Base-by-base conservation (phyloP, 2,329 filamentous ascomycete species). In the Fusarium keratoplasticum region DNA sequence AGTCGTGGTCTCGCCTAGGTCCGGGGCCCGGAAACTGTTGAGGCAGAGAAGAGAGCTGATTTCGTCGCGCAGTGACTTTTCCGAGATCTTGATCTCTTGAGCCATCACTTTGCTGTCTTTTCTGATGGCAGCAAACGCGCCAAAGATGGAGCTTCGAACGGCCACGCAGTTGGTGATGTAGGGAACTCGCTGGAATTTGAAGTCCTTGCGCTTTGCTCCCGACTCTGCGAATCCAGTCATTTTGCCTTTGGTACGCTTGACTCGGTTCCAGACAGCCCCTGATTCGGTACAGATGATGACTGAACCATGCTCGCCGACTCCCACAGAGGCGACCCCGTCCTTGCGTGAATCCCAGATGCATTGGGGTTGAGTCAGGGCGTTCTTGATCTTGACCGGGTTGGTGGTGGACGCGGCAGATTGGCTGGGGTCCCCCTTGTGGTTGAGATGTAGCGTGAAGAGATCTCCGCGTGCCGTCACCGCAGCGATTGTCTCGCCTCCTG, bases 261-360 rank as follows among this genome's bases (percentile, higher is more conserved):
- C 91, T 67, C 96, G 92, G 75, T 92, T 92, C 96, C 96, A 99
- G 0, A 98, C 96, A 57, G 94, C 96, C 3, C 96, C 96, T 47
- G 95, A 96, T 69, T 95, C 89, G 0, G 96, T 99, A 74, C 95
- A 96, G 71, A 99, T 91, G 64, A 99, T 97, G 74, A 99, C 94
- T 0, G 95, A 97, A 3, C 95, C 96, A 81, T 98, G 93, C 80
- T 98, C 95, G 40, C 95, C 95, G 4, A 98, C 92, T 70, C 91
- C 93, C 2, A 97, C 94, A 68, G 98, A 98, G 62, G 90, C 90
- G 33, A 94, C 95, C 5, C 95, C 95, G 67, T 94, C 93, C 80
- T 97, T 98, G 76, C 93, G 92, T 3, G 95, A 92, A 33, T 93
- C 94, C 96, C 96, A 99, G 29, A 98, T 92, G 67, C 94, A 92